Percentiles rank a stretch among this genome's conserved stretches.
Evolutionary conservation across 2,329 filamentous ascomycete species (phyloP).

Genomic region (Fusarium pininemorale): DNA sequence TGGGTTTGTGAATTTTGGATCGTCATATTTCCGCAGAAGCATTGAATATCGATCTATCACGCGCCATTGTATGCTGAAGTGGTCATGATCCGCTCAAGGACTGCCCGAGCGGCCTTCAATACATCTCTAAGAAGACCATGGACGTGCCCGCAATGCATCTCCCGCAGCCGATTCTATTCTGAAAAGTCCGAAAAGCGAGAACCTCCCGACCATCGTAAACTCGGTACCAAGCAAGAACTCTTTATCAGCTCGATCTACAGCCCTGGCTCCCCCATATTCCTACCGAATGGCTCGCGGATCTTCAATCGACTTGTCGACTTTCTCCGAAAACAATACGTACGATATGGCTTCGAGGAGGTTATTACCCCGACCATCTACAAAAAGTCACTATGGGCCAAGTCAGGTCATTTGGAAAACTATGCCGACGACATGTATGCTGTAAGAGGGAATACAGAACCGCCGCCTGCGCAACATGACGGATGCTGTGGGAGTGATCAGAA

Average conservation of each 20-base stretch:
- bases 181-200: slow-evolving; percentile 43
- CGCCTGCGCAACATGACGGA: slow-evolving; percentile 13
- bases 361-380: slow-evolving; percentile 93
- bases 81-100: slow-evolving; percentile 46
- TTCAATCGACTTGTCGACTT: slow-evolving; percentile 87
- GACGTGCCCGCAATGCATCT: slow-evolving; percentile 47
- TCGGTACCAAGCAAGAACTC: slow-evolving; percentile 74
- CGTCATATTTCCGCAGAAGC: slow-evolving; percentile 9
- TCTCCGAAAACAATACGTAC: slow-evolving; percentile 82
- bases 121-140: slow-evolving; percentile 38
- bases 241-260: slow-evolving; percentile 84
- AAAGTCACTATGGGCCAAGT: slow-evolving; percentile 84
- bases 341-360: slow-evolving; percentile 88
- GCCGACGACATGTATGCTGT: slow-evolving; percentile 93
- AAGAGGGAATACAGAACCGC: slow-evolving; percentile 56
- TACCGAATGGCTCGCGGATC: slow-evolving; percentile 82
- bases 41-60: not conserved
- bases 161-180: slow-evolving; percentile 45
- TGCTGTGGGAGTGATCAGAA: slow-evolving; percentile 47
- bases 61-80: slow-evolving; percentile 27
- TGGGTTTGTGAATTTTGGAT: slow-evolving; percentile 18
- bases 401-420: slow-evolving; percentile 89
- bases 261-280: slow-evolving; percentile 85
- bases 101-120: slow-evolving; percentile 28
- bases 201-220: slow-evolving; percentile 66